Base-by-base conservation (phyloP, 352 stramenopile species). In the Phytophthora podocarpi region DNA sequence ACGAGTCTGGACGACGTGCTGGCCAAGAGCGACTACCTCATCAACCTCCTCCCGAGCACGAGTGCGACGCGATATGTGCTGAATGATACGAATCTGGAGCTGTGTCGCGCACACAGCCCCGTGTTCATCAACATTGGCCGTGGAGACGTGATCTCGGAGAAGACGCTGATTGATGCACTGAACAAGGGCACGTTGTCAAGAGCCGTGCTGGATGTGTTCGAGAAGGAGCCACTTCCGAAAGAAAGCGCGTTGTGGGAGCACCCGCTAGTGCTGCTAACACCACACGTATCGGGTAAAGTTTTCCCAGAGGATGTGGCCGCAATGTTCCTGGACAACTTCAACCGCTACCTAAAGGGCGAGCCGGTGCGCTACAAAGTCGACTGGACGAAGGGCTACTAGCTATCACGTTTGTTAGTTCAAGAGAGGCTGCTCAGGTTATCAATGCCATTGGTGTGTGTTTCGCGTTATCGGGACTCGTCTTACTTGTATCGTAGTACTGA, bases 111-210 rank as follows among this genome's bases (percentile, higher is more conserved):
- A 23, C 76, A 74, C 59, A 66, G 80, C 58, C 84, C 87, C 15
- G 80, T 95, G 46, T 85, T 97, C 50, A 80, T 96, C 64, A 96
- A 96, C 65, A 85, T 94, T 49, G 90, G 90, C 4, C 80, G 88
- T 39, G 90, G 90, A 11, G 88, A 97, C 57, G 68, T 97, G 4
- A 78, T 95, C 45, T 60, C 64, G 18, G 84, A 95, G 59, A 39
- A 37, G 26, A 64, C 66, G 35, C 63, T 97, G 45, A 3, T 97
- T 23, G 21, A 64, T 5, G 78, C 86, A 32, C 67, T 97, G 18
- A 79, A 96, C 60, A 53, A 74, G 1, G 31, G 70, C 1, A 79
- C 72, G 37, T 63, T 97, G 32, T 86, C 80, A 24, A 64, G 58
- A n/a, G 79, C 79, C 4, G 80, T 87, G 53, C 68, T 91, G 30